Evolutionary conservation across 495 filamentous ascomycete species (phyloP).

Genomic region (Penicillium atrosanguineum): DNA sequence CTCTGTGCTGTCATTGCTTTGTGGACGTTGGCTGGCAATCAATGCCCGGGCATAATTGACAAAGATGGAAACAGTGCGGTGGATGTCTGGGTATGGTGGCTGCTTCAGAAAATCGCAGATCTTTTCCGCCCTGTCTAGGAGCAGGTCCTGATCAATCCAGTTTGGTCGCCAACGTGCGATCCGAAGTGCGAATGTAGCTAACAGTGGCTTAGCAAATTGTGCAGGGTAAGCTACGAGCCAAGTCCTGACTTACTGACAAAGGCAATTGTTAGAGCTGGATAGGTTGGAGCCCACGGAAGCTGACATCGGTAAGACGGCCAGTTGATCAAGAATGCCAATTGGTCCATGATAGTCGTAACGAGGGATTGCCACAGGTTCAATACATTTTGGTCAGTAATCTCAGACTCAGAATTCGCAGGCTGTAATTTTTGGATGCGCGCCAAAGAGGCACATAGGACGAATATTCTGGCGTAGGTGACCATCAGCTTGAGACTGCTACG

Average conservation of each 20-base stretch:
- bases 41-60: conserved; percentile 42
- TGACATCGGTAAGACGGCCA: conserved; percentile 41
- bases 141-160: conserved; percentile 34
- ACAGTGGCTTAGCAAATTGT: not conserved
- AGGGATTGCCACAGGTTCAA: conserved; percentile 38
- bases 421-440: conserved; percentile 43
- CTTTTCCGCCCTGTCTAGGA: conserved; percentile 36
- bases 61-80: conserved; percentile 44
- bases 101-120: conserved; percentile 43
- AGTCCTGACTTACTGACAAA: conserved; percentile 39
- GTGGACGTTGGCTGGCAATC: conserved; percentile 31
- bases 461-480: conserved; percentile 41
- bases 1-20: conserved; percentile 20
- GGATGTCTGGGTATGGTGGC: conserved; percentile 44
- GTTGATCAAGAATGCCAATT: conserved; percentile 34
- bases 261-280: conserved; percentile 40
- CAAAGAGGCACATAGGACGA: conserved; percentile 35
- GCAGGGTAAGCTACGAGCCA: too few species aligned
- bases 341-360: conserved; percentile 38
- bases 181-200: conserved; percentile 41
- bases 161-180: conserved; percentile 42
- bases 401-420: conserved; percentile 24
- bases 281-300: conserved; percentile 40
- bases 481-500: conserved; percentile 40
- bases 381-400: conserved; percentile 26